These are phyloP conservation scores for Ceratobasidium sp. DNA, from an alignment of 1,284 basidiomycete species.

Conservation along the genomic window DNA sequence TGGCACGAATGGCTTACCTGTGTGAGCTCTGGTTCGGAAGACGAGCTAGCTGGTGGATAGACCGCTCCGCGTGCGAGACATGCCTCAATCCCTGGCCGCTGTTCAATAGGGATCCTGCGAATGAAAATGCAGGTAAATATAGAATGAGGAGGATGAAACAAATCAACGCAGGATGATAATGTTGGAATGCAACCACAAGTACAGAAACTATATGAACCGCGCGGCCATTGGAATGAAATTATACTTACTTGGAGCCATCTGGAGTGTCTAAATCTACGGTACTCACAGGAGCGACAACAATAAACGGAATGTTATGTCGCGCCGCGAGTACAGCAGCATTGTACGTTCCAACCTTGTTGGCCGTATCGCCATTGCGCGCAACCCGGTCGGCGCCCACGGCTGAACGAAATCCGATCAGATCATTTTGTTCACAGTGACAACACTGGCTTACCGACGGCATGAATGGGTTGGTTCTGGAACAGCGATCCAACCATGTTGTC, in stretches of 20 bases:
- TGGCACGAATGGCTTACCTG: conserved; percentile 46
- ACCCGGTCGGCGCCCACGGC: conserved; percentile 86
- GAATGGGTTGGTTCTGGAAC: conserved; percentile 84
- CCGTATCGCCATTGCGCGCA: conserved; percentile 86
- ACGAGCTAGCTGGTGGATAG: conserved; percentile 57
- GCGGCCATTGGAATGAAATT: not conserved
- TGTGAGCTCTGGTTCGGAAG: conserved; percentile 43
- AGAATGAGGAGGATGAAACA: not conserved
- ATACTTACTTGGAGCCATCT: conserved; percentile 71
- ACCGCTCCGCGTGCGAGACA: conserved; percentile 82
- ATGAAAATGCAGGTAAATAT: conserved; percentile 9
- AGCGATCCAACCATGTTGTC: conserved; percentile 94
- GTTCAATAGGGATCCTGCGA: conserved; percentile 86
- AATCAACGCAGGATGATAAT: conserved; percentile 4
- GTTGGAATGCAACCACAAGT: not conserved
- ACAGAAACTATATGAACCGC: not conserved
- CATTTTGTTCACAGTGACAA: conserved; percentile 4
- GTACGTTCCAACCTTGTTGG: conserved; percentile 80
- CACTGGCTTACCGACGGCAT: conserved; percentile 66
- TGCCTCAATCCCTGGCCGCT: conserved; percentile 83
- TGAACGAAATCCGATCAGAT: conserved; percentile 45
- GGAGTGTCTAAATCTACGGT: conserved; percentile 83
- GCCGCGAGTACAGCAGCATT: conserved; percentile 88
- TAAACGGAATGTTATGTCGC: conserved; percentile 83
- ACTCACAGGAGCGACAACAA: conserved; percentile 88